These are phyloP conservation scores for Basidiobolus meristosporus DNA, from an alignment of 371 early-diverging fungal species.

Conservation along the genomic window DNA sequence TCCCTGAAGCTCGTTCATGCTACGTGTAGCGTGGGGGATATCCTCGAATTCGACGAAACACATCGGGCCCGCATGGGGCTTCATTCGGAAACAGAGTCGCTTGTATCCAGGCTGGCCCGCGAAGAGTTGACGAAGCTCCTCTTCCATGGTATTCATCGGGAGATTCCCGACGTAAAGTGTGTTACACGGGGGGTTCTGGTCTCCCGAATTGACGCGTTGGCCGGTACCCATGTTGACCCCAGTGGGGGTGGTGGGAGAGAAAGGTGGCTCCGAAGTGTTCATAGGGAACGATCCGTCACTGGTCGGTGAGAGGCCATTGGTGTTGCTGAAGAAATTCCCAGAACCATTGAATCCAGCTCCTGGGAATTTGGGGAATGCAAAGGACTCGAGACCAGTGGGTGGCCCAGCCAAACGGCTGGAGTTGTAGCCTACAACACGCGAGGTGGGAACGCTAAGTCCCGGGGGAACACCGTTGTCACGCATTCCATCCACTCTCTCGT, in stretches of 20 bases:
- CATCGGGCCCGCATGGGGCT: conserved; percentile 61
- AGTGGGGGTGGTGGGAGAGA: conserved; percentile 12
- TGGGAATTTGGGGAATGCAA: too few relatives aligned
- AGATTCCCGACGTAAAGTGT: conserved; percentile 90
- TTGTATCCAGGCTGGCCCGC: conserved; percentile 56
- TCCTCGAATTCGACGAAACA: conserved; percentile 85
- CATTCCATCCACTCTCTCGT: neutral
- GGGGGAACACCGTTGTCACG: too few relatives aligned
- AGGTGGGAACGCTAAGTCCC: too few relatives aligned
- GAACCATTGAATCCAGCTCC: too few relatives aligned
- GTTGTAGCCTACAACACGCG: too few relatives aligned
- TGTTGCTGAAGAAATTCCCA: too few relatives aligned
- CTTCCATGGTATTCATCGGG: conserved; percentile 60
- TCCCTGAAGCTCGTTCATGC: conserved; percentile 66
- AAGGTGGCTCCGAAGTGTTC: conserved; percentile 5
- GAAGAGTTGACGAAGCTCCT: conserved; percentile 65
- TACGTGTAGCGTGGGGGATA: conserved; percentile 65
- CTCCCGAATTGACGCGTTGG: conserved; percentile 37
- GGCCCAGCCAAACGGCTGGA: too few relatives aligned
- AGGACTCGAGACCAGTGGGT: too few relatives aligned
- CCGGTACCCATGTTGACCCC: conserved; percentile 9
- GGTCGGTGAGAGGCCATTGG: too few relatives aligned
- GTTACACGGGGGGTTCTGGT: conserved; percentile 93
- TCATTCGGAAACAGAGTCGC: conserved; percentile 55
- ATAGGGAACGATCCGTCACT: too few relatives aligned